A percentile compares a stretch with the other conserved stretches of the same genome.
phyloP scores from a whole-genome alignment of 495 filamentous ascomycete genomes.

The Lasiosphaeria ovina region DNA sequence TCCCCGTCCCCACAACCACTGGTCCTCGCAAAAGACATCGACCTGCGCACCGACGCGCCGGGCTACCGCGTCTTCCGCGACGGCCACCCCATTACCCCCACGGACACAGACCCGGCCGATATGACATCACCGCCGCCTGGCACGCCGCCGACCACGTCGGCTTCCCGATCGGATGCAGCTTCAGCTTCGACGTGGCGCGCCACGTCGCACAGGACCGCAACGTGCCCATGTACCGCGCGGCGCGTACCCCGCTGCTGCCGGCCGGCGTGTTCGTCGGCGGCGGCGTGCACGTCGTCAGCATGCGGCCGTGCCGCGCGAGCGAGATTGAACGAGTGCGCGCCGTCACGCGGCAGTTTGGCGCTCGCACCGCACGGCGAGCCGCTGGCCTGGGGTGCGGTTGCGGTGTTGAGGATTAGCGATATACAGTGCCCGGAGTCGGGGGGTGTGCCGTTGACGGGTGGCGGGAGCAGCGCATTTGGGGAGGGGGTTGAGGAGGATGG shows the following conservation, averaged over 20 bases:
- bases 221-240: slow-evolving; percentile 56
- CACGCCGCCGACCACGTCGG: slow-evolving; percentile 45
- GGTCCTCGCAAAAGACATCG: slow-evolving; percentile 36
- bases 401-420: slow-evolving; percentile 46
- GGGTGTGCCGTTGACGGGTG: slow-evolving; percentile 33
- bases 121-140: slow-evolving; percentile 51
- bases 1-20: slow-evolving; percentile 21
- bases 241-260: slow-evolving; percentile 41
- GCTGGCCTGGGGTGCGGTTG: slow-evolving; percentile 52
- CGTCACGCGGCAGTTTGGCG: slow-evolving; percentile 44
- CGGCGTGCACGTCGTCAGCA: slow-evolving; percentile 51
- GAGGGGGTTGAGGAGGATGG: slow-evolving; percentile 21
- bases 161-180: slow-evolving; percentile 59
- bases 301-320: slow-evolving; percentile 48
- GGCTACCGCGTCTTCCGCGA: slow-evolving; percentile 51
- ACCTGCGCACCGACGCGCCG: slow-evolving; percentile 54
- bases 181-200: slow-evolving; percentile 52
- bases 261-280: slow-evolving; percentile 52
- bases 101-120: slow-evolving; percentile 20
- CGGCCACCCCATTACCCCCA: slow-evolving; percentile 24
- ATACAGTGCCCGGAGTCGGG: slow-evolving; percentile 48
- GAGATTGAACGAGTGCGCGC: slow-evolving; percentile 49
- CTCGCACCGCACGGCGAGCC: slow-evolving; percentile 60
- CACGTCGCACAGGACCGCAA: slow-evolving; percentile 39
- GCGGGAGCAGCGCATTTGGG: slow-evolving; percentile 22